Evolutionary conservation across 169 alveolate species (phyloP).

Genomic region (Pseudocohnilembus persalinus): DNA sequence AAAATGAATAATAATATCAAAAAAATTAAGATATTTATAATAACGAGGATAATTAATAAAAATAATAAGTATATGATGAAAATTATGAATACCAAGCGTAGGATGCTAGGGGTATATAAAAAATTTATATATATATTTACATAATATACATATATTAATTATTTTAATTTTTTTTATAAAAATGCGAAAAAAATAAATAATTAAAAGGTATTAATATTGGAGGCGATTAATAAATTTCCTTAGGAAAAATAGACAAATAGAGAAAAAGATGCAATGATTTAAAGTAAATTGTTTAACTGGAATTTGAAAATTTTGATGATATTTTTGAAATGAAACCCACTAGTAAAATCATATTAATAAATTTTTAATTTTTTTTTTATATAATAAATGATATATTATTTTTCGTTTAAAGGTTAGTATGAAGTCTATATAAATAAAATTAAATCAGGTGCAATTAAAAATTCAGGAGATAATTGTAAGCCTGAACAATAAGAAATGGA

Average conservation of each 20-base stretch:
- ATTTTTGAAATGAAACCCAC: slow-evolving; percentile 17
- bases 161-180: too few relatives aligned
- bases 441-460: slow-evolving; percentile 6
- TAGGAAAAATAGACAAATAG: slow-evolving; percentile 1
- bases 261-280: slow-evolving; percentile 2
- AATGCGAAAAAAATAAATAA: too few relatives aligned
- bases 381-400: too few relatives aligned
- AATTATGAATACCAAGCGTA: neutral
- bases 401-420: slow-evolving; percentile 6
- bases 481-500: neutral
- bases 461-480: slow-evolving; percentile 14
- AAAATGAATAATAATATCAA: too few relatives aligned
- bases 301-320: slow-evolving; percentile 11
- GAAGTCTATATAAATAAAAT: slow-evolving; percentile 20
- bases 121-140: too few relatives aligned
- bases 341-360: neutral
- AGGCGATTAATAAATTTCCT: neutral
- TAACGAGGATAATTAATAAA: too few relatives aligned
- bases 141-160: too few relatives aligned
- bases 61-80: neutral
- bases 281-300: neutral
- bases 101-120: neutral
- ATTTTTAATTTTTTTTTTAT: neutral
- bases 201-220: too few relatives aligned
- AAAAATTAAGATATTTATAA: too few relatives aligned